A percentile compares a stretch with the other conserved stretches of the same genome.
These are phyloP conservation scores for Diphasiastrum complanatum DNA, from an alignment of 83 land plant species.

Conservation along the genomic window DNA sequence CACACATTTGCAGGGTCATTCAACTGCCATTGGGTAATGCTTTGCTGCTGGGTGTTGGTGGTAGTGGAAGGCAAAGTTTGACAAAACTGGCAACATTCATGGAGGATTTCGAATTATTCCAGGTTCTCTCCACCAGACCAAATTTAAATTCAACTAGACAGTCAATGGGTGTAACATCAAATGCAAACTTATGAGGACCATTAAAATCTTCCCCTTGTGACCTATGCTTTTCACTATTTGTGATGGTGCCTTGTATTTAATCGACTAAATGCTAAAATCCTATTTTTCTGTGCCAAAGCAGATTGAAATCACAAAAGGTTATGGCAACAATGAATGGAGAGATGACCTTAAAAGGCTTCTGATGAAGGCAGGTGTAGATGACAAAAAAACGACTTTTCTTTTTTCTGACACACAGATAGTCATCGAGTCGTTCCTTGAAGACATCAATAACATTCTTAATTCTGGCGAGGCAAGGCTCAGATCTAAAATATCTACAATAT, in stretches of 20 bases:
- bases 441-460: slow-evolving; percentile 42
- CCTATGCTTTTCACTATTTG: background rate
- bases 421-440: slow-evolving; percentile 36
- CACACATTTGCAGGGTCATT: slow-evolving; percentile 37
- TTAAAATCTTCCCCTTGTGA: background rate
- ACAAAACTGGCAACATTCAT: slow-evolving; percentile 37
- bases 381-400: slow-evolving; percentile 29
- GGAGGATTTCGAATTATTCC: slow-evolving; percentile 38
- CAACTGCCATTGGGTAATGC: slow-evolving; percentile 42
- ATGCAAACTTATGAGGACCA: background rate
- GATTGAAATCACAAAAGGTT: slow-evolving; percentile 41
- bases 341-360: slow-evolving; percentile 34
- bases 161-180: background rate
- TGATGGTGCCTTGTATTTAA: background rate
- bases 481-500: background rate
- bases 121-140: slow-evolving; percentile 6
- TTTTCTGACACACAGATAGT: slow-evolving; percentile 42
- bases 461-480: slow-evolving; percentile 32
- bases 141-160: too few species aligned
- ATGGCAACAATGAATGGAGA: slow-evolving; percentile 44
- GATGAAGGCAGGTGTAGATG: slow-evolving; percentile 36
- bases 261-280: background rate
- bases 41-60: slow-evolving; percentile 37
- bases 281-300: slow-evolving; percentile 4
- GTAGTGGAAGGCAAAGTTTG: slow-evolving; percentile 40